Evolutionary conservation across 768 basidiomycete species (phyloP), one percentile per base, ranked within the genome.

Genomic region (Pleurotus platypus): DNA sequence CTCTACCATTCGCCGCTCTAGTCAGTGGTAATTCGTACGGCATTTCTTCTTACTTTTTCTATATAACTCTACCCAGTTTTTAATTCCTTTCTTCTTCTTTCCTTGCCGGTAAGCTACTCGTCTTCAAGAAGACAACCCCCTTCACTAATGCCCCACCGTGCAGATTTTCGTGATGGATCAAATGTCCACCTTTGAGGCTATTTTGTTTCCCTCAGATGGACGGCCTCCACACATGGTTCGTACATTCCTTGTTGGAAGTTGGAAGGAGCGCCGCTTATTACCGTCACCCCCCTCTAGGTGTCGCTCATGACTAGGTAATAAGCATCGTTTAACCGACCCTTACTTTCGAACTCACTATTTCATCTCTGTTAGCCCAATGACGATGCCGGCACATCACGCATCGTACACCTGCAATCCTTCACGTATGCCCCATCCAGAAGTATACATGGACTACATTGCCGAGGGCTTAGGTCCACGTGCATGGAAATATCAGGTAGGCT

Each of bases 391-490:
- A 56, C 76, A 78, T 46, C 78, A 80, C 58, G 71, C 71, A 12
- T 69, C 76, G 9, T 78, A 78, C 55, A 75, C 75, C 45, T 67
- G 72, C 56, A 70, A 77, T 26, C 78, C 78, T 30, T 72, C 83
- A 46, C 84, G 86, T 53, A 80, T 89, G 76, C 90, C 90, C 0
- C 90, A 92, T 68, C 90, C 90, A 9, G 89, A 92, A 69, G 81
- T 89, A 42, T 83, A 88, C 66, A 92, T 92, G 90, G 89, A 92
- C 60, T 64, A 82, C 78, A 85, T 92, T 63, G 89, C 87, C 65
- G 88, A 91, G 71, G 80, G 82, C 54, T 76, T 82, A 58, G 86
- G 85, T 30, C 71, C 82, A 15, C 79, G 84, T 57, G 81, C 85
- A 13, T 92, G 90, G 89, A 80, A 81, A 64, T 89, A 83, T 68